Percentiles rank a stretch among this genome's conserved stretches.
Evolutionary conservation across 1,139 yeast genomes (phyloP).

Genomic region (Eremothecium sinecaudum): DNA sequence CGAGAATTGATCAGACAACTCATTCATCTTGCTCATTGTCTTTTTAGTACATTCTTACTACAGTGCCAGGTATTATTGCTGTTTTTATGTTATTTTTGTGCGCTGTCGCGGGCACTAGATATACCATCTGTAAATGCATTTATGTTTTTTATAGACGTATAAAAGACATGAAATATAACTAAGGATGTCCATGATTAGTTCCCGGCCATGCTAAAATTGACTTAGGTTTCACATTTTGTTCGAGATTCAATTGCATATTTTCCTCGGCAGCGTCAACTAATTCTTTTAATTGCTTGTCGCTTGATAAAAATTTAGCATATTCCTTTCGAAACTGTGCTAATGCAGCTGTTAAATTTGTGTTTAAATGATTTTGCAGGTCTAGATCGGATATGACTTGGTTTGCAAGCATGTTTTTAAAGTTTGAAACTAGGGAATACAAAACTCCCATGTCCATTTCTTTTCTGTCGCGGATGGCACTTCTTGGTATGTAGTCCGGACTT

Average conservation of each 20-base stretch:
- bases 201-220: slow-evolving; percentile 59
- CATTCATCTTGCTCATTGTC: slow-evolving; percentile 2
- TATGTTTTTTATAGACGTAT: neutral
- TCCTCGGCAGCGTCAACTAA: slow-evolving; percentile 16
- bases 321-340: slow-evolving; percentile 32
- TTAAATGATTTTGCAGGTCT: slow-evolving; percentile 42
- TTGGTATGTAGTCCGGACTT: slow-evolving; percentile 31
- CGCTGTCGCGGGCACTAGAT: slow-evolving; percentile 6
- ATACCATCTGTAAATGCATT: slow-evolving; percentile 1
- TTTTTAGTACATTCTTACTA: neutral
- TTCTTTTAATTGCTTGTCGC: slow-evolving; percentile 18
- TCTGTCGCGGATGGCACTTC: slow-evolving; percentile 5
- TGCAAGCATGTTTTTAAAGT: slow-evolving; percentile 37
- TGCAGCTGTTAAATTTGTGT: slow-evolving; percentile 38
- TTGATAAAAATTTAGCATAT: slow-evolving; percentile 9
- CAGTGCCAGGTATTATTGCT: neutral
- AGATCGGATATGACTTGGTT: slow-evolving; percentile 47
- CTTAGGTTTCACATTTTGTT: slow-evolving; percentile 7
- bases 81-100: slow-evolving; percentile 2
- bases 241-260: slow-evolving; percentile 10
- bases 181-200: slow-evolving; percentile 55
- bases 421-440: slow-evolving; percentile 29
- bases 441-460: slow-evolving; percentile 13
- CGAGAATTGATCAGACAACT: slow-evolving; percentile 5
- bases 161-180: slow-evolving; percentile 1